phyloP scores from a whole-genome alignment of 2,329 filamentous ascomycete genomes.

The Xylaria sp. region DNA sequence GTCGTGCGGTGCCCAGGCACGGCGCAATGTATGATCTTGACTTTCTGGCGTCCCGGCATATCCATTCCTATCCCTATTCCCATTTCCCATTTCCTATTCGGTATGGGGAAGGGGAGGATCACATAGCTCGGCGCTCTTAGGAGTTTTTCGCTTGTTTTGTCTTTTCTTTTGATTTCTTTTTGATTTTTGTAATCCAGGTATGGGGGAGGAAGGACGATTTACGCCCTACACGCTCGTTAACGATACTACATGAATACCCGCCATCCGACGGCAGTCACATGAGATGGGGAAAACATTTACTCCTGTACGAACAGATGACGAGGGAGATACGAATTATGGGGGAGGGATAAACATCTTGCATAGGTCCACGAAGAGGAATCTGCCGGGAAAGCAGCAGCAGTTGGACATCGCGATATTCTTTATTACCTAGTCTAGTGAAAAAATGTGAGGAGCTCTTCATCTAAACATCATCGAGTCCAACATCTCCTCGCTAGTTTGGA shows the following conservation, averaged over 20 bases:
- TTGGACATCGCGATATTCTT: conserved; percentile 12
- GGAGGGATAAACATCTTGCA: conserved; percentile 1
- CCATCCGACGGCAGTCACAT: conserved; percentile 47
- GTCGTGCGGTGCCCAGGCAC: background rate
- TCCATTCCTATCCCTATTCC: background rate
- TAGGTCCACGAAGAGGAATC: background rate
- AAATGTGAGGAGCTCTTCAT: background rate
- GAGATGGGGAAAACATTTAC: background rate
- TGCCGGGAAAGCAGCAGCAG: background rate
- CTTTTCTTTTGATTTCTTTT: conserved; percentile 14
- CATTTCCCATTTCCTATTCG: background rate
- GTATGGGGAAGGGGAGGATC: conserved; percentile 17
- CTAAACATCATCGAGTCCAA: too few species aligned
- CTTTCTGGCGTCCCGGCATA: background rate
- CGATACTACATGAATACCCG: conserved; percentile 38
- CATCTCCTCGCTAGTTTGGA: background rate
- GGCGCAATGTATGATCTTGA: conserved; percentile 1
- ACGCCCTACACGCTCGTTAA: conserved; percentile 40
- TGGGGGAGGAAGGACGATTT: conserved; percentile 4
- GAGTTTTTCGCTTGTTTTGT: conserved; percentile 29
- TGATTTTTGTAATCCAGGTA: background rate
- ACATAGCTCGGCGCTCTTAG: conserved; percentile 39
- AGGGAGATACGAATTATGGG: background rate
- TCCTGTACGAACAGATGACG: conserved; percentile 1
- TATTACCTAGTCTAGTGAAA: conserved; percentile 2